Conservation (phyloP, 1,284 basidiomycete genomes). For the Cryptococcus sp. region DNA sequence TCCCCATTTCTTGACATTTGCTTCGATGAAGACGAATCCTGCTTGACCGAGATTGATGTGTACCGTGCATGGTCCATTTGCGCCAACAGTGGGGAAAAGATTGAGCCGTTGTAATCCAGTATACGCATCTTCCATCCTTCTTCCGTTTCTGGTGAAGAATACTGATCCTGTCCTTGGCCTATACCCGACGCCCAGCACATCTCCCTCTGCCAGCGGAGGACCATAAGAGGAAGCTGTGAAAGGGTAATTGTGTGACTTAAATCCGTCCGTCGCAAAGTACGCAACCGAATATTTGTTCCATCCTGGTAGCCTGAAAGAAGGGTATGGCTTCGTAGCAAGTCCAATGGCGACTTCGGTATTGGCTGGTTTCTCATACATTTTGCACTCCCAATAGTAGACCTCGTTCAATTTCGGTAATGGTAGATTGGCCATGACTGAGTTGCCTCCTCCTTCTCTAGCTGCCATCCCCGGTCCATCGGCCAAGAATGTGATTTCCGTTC, state of each 20-base stretch:
- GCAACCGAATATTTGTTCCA: conserved; percentile 86
- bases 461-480: conserved; percentile 78
- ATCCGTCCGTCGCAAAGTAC: conserved; percentile 87
- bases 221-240: conserved; percentile 87
- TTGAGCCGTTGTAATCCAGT: conserved; percentile 82
- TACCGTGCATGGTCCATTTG: conserved; percentile 87
- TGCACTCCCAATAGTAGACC: conserved; percentile 97
- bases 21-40: conserved; percentile 96
- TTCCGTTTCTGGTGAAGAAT: conserved; percentile 93
- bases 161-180: conserved; percentile 90
- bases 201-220: conserved; percentile 81
- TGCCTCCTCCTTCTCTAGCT: conserved; percentile 57
- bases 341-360: conserved; percentile 80
- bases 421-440: conserved; percentile 88
- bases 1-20: conserved; percentile 98
- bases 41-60: conserved; percentile 94
- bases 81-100: conserved; percentile 89
- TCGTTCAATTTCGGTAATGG: conserved; percentile 93
- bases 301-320: conserved; percentile 85
- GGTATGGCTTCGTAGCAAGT: conserved; percentile 90
- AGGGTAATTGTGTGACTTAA: conserved; percentile 96
- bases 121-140: conserved; percentile 91
- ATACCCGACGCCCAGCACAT: conserved; percentile 89
- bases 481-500: conserved; percentile 93
- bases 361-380: conserved; percentile 90